Conservation (phyloP, 2,329 filamentous ascomycete species). For the Ceratocystis ficicola region DNA sequence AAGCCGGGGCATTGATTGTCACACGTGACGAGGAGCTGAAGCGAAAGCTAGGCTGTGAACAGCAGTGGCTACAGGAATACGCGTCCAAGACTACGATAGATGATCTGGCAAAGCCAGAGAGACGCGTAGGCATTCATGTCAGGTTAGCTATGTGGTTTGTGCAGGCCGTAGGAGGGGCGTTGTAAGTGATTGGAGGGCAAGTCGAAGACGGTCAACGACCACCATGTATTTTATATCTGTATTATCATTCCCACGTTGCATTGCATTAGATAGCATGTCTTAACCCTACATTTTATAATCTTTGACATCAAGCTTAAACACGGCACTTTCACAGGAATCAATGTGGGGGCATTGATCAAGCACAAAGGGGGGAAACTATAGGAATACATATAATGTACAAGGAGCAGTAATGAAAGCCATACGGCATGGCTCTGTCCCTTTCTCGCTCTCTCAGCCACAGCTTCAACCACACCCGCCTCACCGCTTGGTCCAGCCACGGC, state of each 20-base stretch:
- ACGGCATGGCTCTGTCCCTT: too few species aligned
- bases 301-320: neutral
- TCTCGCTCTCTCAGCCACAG: neutral
- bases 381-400: conserved; percentile 22
- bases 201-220: neutral
- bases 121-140: conserved; percentile 75
- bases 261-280: neutral
- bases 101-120: conserved; percentile 69
- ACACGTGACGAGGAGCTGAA: conserved; percentile 65
- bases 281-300: neutral
- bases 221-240: conserved; percentile 6
- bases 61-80: conserved; percentile 65
- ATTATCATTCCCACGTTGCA: neutral
- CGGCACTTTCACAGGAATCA: neutral
- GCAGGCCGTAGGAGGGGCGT: conserved; percentile 68
- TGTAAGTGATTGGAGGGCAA: conserved; percentile 38
- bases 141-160: conserved; percentile 91
- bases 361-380: neutral
- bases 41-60: conserved; percentile 62
- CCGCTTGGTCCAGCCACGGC: conserved; percentile 34
- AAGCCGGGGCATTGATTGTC: conserved; percentile 76
- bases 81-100: conserved; percentile 56
- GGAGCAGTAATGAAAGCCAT: conserved; percentile 5
- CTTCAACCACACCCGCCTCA: neutral
- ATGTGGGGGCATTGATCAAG: neutral